A percentile compares a stretch with the other conserved stretches of the same genome.
Evolutionary conservation across 805 yeast genomes (phyloP).

Genomic region (Ogataea glucozyma): DNA sequence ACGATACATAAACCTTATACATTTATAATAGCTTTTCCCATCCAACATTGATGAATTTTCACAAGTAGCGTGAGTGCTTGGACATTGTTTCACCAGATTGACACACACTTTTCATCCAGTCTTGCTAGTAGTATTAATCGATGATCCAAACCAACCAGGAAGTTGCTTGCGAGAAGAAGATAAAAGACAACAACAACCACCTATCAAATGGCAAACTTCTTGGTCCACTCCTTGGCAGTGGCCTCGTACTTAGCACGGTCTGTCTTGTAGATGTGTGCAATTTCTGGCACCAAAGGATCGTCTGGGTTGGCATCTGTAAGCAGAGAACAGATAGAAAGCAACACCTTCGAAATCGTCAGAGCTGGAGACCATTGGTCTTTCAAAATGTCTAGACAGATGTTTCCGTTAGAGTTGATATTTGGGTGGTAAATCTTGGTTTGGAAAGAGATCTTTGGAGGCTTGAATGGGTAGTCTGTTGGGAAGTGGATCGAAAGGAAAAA

Average conservation of each 20-base stretch:
- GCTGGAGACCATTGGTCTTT: slow-evolving; percentile 99
- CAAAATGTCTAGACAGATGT: slow-evolving; percentile 93
- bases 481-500: slow-evolving; percentile 94
- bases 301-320: slow-evolving; percentile 98
- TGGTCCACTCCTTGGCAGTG: slow-evolving; percentile 98
- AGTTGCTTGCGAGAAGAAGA: too few relatives aligned
- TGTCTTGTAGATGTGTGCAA: slow-evolving; percentile 93
- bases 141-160: slow-evolving; percentile 3
- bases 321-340: slow-evolving; percentile 91
- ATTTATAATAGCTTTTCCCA: slow-evolving; percentile 3
- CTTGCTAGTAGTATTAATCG: slow-evolving; percentile 5
- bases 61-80: not conserved
- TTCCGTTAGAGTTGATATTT: slow-evolving; percentile 93
- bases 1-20: not conserved
- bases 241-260: slow-evolving; percentile 94
- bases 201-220: slow-evolving; percentile 86
- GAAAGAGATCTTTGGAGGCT: slow-evolving; percentile 93
- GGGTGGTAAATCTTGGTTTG: slow-evolving; percentile 97
- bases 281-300: slow-evolving; percentile 98
- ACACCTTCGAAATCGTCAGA: slow-evolving; percentile 90
- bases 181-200: not conserved
- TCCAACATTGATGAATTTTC: not conserved
- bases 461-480: slow-evolving; percentile 99
- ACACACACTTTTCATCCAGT: slow-evolving; percentile 1
- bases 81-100: slow-evolving; percentile 1